Conservation (phyloP, 768 basidiomycete species). For the Sarcodon aspratus region DNA sequence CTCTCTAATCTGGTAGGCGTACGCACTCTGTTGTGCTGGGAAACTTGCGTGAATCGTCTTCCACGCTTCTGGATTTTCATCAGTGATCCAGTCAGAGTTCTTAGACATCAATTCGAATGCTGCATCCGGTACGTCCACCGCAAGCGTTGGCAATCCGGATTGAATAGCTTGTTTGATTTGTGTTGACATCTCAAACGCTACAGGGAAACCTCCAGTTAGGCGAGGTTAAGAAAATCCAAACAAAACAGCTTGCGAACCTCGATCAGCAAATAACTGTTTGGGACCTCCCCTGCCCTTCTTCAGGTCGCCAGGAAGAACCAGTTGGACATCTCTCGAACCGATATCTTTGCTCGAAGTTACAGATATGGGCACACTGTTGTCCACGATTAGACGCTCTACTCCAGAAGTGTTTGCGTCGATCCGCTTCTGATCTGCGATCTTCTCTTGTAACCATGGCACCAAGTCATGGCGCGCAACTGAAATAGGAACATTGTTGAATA, state of each 20-base stretch:
- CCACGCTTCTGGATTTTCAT: slow-evolving; percentile 56
- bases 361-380: slow-evolving; percentile 20
- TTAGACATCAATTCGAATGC: slow-evolving; percentile 55
- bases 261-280: slow-evolving; percentile 58
- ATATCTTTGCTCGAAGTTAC: slow-evolving; percentile 10
- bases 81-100: slow-evolving; percentile 51
- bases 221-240: not conserved
- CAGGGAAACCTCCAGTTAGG: not conserved
- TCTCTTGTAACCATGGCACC: slow-evolving; percentile 62
- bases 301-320: slow-evolving; percentile 54
- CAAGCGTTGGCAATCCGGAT: slow-evolving; percentile 54
- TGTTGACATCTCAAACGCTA: slow-evolving; percentile 53
- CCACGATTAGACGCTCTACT: slow-evolving; percentile 28
- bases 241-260: slow-evolving; percentile 30
- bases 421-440: slow-evolving; percentile 72
- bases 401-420: slow-evolving; percentile 58
- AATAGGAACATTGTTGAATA: slow-evolving; percentile 11
- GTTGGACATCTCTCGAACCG: slow-evolving; percentile 36
- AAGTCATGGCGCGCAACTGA: slow-evolving; percentile 56
- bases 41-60: slow-evolving; percentile 43
- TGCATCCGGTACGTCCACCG: slow-evolving; percentile 49
- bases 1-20: slow-evolving; percentile 61
- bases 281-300: slow-evolving; percentile 68
- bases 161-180: slow-evolving; percentile 50
- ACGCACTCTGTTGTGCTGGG: slow-evolving; percentile 44